Evolutionary conservation across 2,329 filamentous ascomycete genomes (phyloP).

Genomic region (Ascochyta clinopodiicola): DNA sequence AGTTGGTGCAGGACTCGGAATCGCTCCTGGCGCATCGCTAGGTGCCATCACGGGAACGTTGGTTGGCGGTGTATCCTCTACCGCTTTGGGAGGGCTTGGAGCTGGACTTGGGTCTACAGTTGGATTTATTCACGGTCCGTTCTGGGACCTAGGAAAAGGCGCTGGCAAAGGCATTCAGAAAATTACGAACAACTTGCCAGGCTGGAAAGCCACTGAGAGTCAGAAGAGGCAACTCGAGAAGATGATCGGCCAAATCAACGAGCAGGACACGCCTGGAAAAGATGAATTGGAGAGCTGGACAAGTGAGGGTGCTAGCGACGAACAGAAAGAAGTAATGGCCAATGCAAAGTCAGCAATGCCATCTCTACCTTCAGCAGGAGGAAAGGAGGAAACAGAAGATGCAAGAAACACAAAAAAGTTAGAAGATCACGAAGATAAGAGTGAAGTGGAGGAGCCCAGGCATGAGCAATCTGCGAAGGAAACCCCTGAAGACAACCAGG

Average conservation of each 20-base stretch:
- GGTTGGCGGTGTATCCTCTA: conserved; percentile 29
- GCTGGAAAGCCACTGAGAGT: conserved; percentile 27
- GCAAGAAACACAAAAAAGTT: not conserved
- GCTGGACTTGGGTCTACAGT: conserved; percentile 27
- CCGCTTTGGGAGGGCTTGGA: conserved; percentile 27
- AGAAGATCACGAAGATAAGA: not conserved
- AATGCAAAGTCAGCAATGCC: conserved; percentile 21
- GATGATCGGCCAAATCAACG: conserved; percentile 27
- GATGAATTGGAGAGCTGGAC: conserved; percentile 27
- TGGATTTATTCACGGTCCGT: conserved; percentile 21
- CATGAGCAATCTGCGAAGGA: not conserved
- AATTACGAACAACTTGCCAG: conserved; percentile 20
- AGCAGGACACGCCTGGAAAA: conserved; percentile 23
- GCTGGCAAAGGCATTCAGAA: conserved; percentile 28
- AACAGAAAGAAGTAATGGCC: conserved; percentile 17
- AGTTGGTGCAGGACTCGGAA: conserved; percentile 29
- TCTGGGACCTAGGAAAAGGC: conserved; percentile 20
- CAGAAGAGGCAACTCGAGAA: conserved; percentile 29
- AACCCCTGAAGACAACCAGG: not conserved
- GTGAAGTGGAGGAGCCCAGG: not conserved
- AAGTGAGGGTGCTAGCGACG: conserved; percentile 14
- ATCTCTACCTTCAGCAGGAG: conserved; percentile 1
- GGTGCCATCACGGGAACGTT: conserved; percentile 30
- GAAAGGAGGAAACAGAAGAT: not conserved
- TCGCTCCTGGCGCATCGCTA: conserved; percentile 27